Evolutionary conservation across 257 asterid genomes (phyloP).

Genomic region (Lavandula angustifolia): DNA sequence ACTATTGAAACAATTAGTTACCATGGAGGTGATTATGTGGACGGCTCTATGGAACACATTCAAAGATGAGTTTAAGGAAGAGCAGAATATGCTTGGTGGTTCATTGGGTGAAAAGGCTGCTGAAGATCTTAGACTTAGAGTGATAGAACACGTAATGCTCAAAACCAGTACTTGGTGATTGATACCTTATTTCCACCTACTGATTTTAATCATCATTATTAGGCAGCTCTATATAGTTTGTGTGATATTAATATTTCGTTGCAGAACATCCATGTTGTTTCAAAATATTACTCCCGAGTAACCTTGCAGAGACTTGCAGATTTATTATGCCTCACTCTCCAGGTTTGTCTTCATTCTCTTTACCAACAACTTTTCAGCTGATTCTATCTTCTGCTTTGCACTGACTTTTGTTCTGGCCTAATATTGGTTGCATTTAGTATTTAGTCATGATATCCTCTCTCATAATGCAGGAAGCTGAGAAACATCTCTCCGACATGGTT

Average conservation of each 20-base stretch:
- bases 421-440: not conserved
- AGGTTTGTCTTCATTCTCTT: conserved; percentile 47
- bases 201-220: conserved; percentile 10
- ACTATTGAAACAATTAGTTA: conserved; percentile 77
- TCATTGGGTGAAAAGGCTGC: conserved; percentile 89
- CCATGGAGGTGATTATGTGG: conserved; percentile 98
- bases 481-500: conserved; percentile 94
- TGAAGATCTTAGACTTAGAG: conserved; percentile 84
- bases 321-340: conserved; percentile 72
- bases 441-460: not conserved
- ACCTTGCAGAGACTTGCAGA: conserved; percentile 92
- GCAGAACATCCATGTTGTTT: conserved; percentile 95
- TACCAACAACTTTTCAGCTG: not conserved
- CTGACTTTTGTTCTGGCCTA: not conserved
- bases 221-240: not conserved
- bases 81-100: conserved; percentile 84
- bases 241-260: conserved; percentile 28
- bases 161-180: conserved; percentile 1
- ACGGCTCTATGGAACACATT: conserved; percentile 77
- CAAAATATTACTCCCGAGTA: conserved; percentile 86
- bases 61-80: conserved; percentile 89
- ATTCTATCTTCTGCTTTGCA: not conserved
- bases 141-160: conserved; percentile 82
- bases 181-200: conserved; percentile 7
- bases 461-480: conserved; percentile 72